Evolutionary conservation across 768 basidiomycete species (phyloP), one percentile per base, ranked within the genome.

Genomic region (Postia placenta): DNA sequence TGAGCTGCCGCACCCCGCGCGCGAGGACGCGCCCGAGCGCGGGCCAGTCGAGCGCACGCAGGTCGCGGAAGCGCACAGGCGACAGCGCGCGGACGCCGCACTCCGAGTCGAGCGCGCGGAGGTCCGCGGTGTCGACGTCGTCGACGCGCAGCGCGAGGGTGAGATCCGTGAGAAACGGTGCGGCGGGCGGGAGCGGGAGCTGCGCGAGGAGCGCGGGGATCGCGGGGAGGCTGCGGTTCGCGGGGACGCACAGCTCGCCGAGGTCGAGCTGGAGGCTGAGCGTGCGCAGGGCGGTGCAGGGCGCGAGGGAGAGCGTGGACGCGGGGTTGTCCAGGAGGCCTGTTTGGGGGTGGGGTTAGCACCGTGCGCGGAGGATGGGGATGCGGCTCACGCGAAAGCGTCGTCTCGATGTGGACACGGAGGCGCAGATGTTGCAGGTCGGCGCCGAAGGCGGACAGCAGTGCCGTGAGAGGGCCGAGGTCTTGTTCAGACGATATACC

Each of bases 241-340:
- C 50, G 4, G 54, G 46, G 28, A 61, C 60, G 48, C 55, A 60
- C 62, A 64, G 61, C 50, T 60, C 58, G 25, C 45, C 49, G 42
- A 58, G 48, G 9, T 46, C 47, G 36, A 64, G 55, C 1, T 45
- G 47, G 1, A 64, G 44, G 14, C 30, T 47, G 40, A 56, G 59
- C 11, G 52, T 22, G 17, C 55, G 60, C 6, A 64, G 51, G 12
- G 30, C 41, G 1, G 44, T 28, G 40, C 54, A 60, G 11, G 23
- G 24, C 1, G 47, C 42, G 3, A 62, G 43, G 3, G 4, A 11
- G 40, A 56, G 48, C 2, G 19, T 41, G 3, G 50, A 49, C 6
- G 17, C 20, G 3, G 52, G 52, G 30, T 33, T 7, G n/a, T n/a
- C 15, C 30, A 43, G 42, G 2, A 43, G 5, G 5, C 19, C 42